Evolutionary conservation across 805 yeast genomes (phyloP).

Genomic region (Barnettozyma siamensis): DNA sequence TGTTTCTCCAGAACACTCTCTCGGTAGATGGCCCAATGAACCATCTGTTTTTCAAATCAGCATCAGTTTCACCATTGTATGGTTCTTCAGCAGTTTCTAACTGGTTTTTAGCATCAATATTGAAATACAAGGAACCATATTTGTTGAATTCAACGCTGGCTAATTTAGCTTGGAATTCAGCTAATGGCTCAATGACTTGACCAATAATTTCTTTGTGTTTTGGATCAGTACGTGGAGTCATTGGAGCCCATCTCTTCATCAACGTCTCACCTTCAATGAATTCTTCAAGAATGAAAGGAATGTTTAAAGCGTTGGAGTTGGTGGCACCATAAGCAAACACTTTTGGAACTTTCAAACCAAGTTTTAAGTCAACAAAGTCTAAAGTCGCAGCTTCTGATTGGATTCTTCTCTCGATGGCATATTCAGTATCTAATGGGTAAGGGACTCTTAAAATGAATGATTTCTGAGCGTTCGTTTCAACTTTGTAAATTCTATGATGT

Average conservation of each 20-base stretch:
- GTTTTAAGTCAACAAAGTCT: conserved; percentile 67
- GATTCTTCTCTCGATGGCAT: conserved; percentile 58
- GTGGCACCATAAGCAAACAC: conserved; percentile 62
- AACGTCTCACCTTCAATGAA: conserved; percentile 70
- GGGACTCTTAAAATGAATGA: conserved; percentile 79
- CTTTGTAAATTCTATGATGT: conserved; percentile 81
- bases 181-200: conserved; percentile 64
- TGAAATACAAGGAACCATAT: conserved; percentile 80
- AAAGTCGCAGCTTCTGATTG: conserved; percentile 91
- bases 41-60: conserved; percentile 60
- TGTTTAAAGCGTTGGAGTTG: conserved; percentile 53
- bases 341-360: conserved; percentile 67
- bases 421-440: conserved; percentile 65
- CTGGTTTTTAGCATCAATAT: conserved; percentile 51
- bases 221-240: conserved; percentile 51
- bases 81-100: conserved; percentile 24
- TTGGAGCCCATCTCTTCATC: conserved; percentile 91
- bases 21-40: conserved; percentile 88
- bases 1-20: conserved; percentile 68
- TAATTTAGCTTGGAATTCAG: conserved; percentile 56
- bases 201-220: conserved; percentile 46
- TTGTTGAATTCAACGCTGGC: conserved; percentile 56
- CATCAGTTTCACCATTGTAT: conserved; percentile 58
- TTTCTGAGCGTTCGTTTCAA: conserved; percentile 56
- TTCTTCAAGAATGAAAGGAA: conserved; percentile 81